Evolutionary conservation across 768 basidiomycete genomes (phyloP).

Genomic region (Russula brevipes): DNA sequence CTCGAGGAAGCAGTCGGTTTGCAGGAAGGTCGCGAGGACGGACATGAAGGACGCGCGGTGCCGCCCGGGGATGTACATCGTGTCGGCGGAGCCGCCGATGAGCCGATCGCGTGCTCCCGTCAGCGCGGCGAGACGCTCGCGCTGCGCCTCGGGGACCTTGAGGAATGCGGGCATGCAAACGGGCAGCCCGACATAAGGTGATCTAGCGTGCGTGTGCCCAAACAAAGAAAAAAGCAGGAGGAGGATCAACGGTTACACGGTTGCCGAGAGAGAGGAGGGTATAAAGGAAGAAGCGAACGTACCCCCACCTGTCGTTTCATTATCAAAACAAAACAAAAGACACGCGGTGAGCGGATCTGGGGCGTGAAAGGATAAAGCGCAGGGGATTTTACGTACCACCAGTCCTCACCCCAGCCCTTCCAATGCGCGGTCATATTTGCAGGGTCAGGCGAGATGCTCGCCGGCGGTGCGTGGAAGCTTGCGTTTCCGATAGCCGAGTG

Average conservation of each 20-base stretch:
- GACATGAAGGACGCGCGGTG: slow-evolving; percentile 40
- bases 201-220: slow-evolving; percentile 27
- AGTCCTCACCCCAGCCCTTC: slow-evolving; percentile 39
- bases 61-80: slow-evolving; percentile 44
- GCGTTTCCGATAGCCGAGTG: slow-evolving; percentile 25
- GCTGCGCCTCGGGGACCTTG: slow-evolving; percentile 35
- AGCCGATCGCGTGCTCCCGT: slow-evolving; percentile 36
- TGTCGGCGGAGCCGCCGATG: slow-evolving; percentile 46
- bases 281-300: not conserved
- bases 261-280: not conserved
- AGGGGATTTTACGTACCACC: slow-evolving; percentile 36
- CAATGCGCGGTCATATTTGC: slow-evolving; percentile 38
- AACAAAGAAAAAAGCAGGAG: not conserved
- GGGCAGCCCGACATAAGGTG: slow-evolving; percentile 41
- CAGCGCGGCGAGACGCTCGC: slow-evolving; percentile 36
- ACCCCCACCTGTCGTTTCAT: slow-evolving; percentile 24
- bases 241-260: not conserved
- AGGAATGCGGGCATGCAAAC: slow-evolving; percentile 42
- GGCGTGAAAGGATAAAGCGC: not conserved
- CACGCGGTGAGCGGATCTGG: not conserved
- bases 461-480: slow-evolving; percentile 37
- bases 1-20: slow-evolving; percentile 46
- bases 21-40: slow-evolving; percentile 40
- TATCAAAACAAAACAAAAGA: not conserved
- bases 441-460: slow-evolving; percentile 40